phyloP scores from a whole-genome alignment of 2,329 filamentous ascomycete species.

The Penicillium carneum region DNA sequence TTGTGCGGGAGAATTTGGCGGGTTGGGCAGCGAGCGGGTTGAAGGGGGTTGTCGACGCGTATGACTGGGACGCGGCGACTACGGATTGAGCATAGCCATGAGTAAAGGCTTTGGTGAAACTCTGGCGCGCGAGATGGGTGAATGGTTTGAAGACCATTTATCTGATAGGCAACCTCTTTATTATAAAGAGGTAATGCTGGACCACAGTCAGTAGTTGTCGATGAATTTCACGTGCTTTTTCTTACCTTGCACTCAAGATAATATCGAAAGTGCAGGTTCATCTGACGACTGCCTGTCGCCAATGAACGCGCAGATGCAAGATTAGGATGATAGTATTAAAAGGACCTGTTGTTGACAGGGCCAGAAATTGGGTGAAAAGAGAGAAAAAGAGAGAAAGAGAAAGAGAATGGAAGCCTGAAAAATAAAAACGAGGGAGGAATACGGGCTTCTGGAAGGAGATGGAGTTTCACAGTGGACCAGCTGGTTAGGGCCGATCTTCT shows the following conservation, averaged over 20 bases:
- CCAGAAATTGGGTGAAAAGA: background rate
- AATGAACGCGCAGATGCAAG: slow-evolving; percentile 75
- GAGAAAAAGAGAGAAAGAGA: background rate
- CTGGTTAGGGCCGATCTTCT: slow-evolving; percentile 36
- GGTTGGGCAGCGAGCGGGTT: slow-evolving; percentile 61
- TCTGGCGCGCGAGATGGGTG: slow-evolving; percentile 89
- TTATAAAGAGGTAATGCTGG: slow-evolving; percentile 63
- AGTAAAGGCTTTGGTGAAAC: slow-evolving; percentile 94
- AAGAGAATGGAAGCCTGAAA: slow-evolving; percentile 23
- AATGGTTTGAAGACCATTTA: slow-evolving; percentile 86
- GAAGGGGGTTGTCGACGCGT: slow-evolving; percentile 70
- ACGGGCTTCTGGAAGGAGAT: slow-evolving; percentile 35
- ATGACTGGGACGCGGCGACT: slow-evolving; percentile 90
- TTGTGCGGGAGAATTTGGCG: slow-evolving; percentile 60
- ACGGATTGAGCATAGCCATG: slow-evolving; percentile 98
- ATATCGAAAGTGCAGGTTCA: slow-evolving; percentile 87
- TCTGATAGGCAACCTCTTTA: slow-evolving; percentile 72
- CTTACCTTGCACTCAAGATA: slow-evolving; percentile 70
- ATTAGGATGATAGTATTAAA: slow-evolving; percentile 18
- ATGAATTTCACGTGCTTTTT: slow-evolving; percentile 16
- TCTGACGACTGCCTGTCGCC: slow-evolving; percentile 88
- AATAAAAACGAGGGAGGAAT: slow-evolving; percentile 16
- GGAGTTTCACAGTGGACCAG: slow-evolving; percentile 33
- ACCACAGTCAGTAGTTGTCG: slow-evolving; percentile 9
- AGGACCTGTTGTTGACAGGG: slow-evolving; percentile 20